Conservation (phyloP, 1,284 basidiomycete species). For the Schizophyllum commune region DNA sequence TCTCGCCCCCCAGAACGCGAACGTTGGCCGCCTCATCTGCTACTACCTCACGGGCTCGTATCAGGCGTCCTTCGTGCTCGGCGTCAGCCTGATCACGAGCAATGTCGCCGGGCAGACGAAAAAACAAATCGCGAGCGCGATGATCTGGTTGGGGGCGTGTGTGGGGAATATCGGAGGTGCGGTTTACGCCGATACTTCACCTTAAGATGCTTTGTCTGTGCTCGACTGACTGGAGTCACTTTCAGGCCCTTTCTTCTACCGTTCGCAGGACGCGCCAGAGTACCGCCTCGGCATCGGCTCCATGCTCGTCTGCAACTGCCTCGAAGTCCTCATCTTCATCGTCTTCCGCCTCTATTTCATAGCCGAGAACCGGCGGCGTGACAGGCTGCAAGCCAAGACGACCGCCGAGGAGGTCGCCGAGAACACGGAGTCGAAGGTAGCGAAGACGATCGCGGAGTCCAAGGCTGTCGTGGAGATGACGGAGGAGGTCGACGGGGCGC, state of each 20-base stretch:
- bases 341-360: constrained; percentile 11
- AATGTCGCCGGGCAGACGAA: constrained; percentile 17
- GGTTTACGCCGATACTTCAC: neutral
- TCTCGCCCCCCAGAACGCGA: constrained; percentile 12
- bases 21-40: constrained; percentile 12
- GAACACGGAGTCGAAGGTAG: neutral
- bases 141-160: constrained; percentile 16
- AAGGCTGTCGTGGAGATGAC: neutral
- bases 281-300: constrained; percentile 15
- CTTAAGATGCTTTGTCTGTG: neutral
- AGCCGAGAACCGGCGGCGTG: constrained; percentile 8
- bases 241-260: constrained; percentile 15
- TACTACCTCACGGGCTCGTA: constrained; percentile 17
- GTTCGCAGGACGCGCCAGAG: constrained; percentile 10
- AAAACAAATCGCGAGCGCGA: constrained; percentile 15
- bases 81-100: constrained; percentile 14
- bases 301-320: constrained; percentile 15
- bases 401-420: neutral
- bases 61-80: constrained; percentile 16
- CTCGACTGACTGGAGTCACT: neutral
- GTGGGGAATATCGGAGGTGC: constrained; percentile 15
- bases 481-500: neutral
- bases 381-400: neutral
- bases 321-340: constrained; percentile 13
- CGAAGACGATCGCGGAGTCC: neutral